Percentiles rank a stretch among this genome's conserved stretches.
Evolutionary conservation across 768 basidiomycete genomes (phyloP).

Genomic region (Phanerodontia chrysosporium): DNA sequence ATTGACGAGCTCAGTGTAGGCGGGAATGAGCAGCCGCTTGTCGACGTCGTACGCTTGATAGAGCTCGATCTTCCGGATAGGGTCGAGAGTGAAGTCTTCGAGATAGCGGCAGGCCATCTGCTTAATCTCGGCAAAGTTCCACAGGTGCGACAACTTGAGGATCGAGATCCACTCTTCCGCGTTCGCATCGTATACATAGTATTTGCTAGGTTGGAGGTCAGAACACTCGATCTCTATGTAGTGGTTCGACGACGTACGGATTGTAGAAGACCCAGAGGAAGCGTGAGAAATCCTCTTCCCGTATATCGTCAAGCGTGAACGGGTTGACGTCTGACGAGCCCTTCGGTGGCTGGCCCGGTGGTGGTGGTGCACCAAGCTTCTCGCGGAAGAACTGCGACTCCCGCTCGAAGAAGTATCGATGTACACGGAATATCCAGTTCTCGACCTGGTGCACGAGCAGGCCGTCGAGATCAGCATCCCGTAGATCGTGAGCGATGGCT

Average conservation of each 20-base stretch:
- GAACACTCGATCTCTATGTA: background rate
- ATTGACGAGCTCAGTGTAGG: conserved; percentile 49
- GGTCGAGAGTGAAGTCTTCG: conserved; percentile 36
- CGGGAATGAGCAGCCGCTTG: conserved; percentile 41
- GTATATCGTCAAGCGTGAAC: conserved; percentile 24
- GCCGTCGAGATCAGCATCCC: background rate
- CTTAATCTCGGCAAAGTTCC: conserved; percentile 51
- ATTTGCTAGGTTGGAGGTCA: conserved; percentile 35
- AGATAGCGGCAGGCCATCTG: conserved; percentile 52
- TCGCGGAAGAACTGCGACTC: conserved; percentile 25
- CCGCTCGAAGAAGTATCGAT: conserved; percentile 29
- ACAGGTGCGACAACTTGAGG: conserved; percentile 47
- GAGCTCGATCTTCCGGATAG: conserved; percentile 50
- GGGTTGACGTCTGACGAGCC: conserved; percentile 28
- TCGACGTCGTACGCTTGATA: conserved; percentile 55
- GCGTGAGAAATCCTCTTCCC: conserved; percentile 24
- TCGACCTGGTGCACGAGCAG: conserved; percentile 15
- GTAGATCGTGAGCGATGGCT: background rate
- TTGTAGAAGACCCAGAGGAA: conserved; percentile 32
- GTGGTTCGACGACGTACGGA: conserved; percentile 19
- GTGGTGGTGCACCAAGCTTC: conserved; percentile 15
- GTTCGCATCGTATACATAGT: conserved; percentile 49
- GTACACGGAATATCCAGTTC: conserved; percentile 27
- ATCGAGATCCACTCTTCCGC: conserved; percentile 53
- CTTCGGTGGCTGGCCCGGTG: conserved; percentile 19